Base-by-base conservation (phyloP, 768 basidiomycete genomes). In the Mycena leptocephala region DNA sequence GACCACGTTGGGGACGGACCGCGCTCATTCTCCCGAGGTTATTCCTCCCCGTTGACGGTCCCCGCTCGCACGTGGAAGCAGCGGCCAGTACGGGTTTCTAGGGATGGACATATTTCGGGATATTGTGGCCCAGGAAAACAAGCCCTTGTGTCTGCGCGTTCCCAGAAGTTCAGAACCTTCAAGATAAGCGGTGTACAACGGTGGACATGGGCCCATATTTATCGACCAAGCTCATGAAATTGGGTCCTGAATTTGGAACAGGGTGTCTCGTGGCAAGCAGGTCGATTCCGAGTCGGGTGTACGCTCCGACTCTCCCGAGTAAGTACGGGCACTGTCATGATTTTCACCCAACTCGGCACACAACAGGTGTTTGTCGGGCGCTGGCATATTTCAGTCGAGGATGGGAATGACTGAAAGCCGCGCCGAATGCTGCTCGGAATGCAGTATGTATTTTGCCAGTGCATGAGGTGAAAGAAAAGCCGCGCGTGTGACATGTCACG, bases 21-120 rank as follows among this genome's bases (percentile, higher is more conserved):
- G 75, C 43, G 26, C 61, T 26, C 39, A 37, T 76, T 76, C 53
- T 72, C 32, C 75, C 75, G 75, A 76, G 64, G 46, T 61, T 72
- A 41, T 28, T 76, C 75, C 75, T 72, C 33, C 26, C 61, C 26
- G 24, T 39, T 30, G 37, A 39, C 24, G 37, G 46, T 6, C 8
- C 24, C 55, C 8, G 24, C 33, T 65, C 63, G 30, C 63, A 71
- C 70, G 61, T 37, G 10, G 70, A 72, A 55, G 46, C 13, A 22
- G 3, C 1, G 18, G 26, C 18, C 1, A 32, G 32, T 39, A 32
- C 11, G n/a, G 3, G 2, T 16, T n/a, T 30, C 18, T 7, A 20
- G 11, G 11, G 6, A 20, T 53, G 65, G 65, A 26, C 48, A 33
- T 55, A 51, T 66, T 35, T 67, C 65, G 65, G n/a, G 65, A 39